Evolutionary conservation across 495 filamentous ascomycete genomes (phyloP).

Genomic region (Aspergillus nidulans): DNA sequence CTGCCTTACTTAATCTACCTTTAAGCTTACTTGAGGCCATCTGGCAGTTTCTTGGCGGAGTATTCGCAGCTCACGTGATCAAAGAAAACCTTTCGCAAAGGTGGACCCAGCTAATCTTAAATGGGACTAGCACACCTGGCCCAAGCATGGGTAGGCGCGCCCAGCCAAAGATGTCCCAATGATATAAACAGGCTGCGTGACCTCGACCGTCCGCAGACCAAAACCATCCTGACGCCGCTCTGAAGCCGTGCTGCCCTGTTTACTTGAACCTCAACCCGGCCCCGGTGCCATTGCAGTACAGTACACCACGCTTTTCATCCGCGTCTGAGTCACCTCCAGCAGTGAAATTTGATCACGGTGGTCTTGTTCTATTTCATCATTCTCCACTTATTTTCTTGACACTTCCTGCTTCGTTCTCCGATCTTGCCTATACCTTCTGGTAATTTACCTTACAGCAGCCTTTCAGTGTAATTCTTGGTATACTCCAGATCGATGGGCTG

Average conservation of each 20-base stretch:
- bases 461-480: constrained; percentile 5
- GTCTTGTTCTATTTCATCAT: constrained; percentile 2
- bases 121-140: constrained; percentile 28
- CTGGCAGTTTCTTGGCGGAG: constrained; percentile 42
- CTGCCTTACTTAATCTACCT: not conserved
- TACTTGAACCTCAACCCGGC: constrained; percentile 12
- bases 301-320: not conserved
- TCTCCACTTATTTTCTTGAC: not conserved
- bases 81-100: constrained; percentile 33
- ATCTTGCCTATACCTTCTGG: not conserved
- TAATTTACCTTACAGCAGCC: constrained; percentile 2
- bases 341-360: not conserved
- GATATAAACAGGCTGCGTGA: constrained; percentile 51
- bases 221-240: constrained; percentile 13
- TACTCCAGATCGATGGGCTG: constrained; percentile 9
- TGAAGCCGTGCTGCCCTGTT: constrained; percentile 14
- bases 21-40: constrained; percentile 27
- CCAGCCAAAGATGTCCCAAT: constrained; percentile 42
- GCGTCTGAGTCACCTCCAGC: not conserved
- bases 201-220: constrained; percentile 31
- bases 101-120: constrained; percentile 27
- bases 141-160: constrained; percentile 45
- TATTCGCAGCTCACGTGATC: constrained; percentile 32
- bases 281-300: not conserved
- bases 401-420: not conserved